Evolutionary conservation across 2,329 filamentous ascomycete genomes (phyloP), one percentile per base, ranked within the genome.

Genomic region (Colletotrichum agaves): DNA sequence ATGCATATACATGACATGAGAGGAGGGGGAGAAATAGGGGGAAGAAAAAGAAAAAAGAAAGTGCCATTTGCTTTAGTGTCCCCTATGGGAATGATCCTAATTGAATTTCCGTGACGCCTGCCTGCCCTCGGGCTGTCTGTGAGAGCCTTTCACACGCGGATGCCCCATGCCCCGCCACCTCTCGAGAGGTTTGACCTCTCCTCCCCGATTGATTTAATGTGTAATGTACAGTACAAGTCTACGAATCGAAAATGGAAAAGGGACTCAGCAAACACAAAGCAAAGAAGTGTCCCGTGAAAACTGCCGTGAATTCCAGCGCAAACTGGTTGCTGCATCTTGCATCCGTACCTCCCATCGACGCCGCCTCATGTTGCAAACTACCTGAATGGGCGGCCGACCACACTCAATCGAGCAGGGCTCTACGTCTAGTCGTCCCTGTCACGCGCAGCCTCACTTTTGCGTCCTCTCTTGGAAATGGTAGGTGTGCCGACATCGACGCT

Each of bases 401-500:
- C n/a, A n/a, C n/a, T n/a, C n/a, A n/a, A n/a, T n/a, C 33, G 19
- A 39, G 19, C 27, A 39, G 17, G 31, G 19, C 7, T 12, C 12
- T 27, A 19, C 8, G 4, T 52, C 37, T 63, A 71, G 27, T 55
- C 60, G 4, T 69, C 66, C 44, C 53, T 64, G 5, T 65, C 63
- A 3, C 57, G 69, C 5, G 67, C 43, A 31, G 57, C 52, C 44
- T 71, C 72, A 57, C 73, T 76, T 72, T 81, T 82, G 43, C 80
- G 75, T 17, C 78, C 69, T 50, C 69, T 73, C 71, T 73, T 75
- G 37, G 65, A 23, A 5, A 70, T 74, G 31, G 75, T 77, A 27
- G 76, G 76, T 27, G 79, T 79, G 21, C 71, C 62, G 33, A 53
- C 50, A 4, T 65, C 79, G 35, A 78, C 80, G 31, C 73, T 78